Percentiles rank a stretch among this genome's conserved stretches.
These are phyloP conservation scores for Saccharomycopsis oosterbeekiorum DNA, from an alignment of 805 yeast genomes.

Conservation along the genomic window DNA sequence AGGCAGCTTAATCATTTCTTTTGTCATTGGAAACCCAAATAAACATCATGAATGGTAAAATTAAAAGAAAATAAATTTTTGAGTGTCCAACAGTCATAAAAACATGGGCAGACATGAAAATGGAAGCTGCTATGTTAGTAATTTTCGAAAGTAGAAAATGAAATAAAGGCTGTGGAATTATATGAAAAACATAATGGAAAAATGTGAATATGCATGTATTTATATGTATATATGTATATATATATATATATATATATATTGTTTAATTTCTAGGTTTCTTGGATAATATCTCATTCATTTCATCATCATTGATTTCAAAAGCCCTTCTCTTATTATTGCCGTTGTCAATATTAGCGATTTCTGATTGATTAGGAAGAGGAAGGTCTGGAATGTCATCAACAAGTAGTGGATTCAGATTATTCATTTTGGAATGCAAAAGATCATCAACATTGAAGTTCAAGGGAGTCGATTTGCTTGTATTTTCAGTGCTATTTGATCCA, in stretches of 20 bases:
- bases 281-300: background rate
- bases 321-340: background rate
- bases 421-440: slow-evolving; percentile 5
- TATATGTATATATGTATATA: too few species aligned
- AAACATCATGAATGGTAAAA: too few species aligned
- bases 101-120: too few species aligned
- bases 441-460: slow-evolving; percentile 16
- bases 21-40: too few species aligned
- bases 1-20: too few species aligned
- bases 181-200: background rate
- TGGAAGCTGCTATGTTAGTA: too few species aligned
- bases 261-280: background rate
- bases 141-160: too few species aligned
- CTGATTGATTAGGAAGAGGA: background rate
- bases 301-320: background rate
- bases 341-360: background rate
- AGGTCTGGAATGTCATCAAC: background rate
- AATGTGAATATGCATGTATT: background rate
- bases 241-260: background rate
- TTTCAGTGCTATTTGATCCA: background rate
- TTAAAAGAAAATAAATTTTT: too few species aligned
- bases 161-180: too few species aligned
- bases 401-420: background rate
- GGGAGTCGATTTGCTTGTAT: background rate
- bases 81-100: too few species aligned